Percentiles rank a stretch among this genome's conserved stretches.
Evolutionary conservation across 345 rosid genomes (phyloP).

Genomic region (Brassica cretica): DNA sequence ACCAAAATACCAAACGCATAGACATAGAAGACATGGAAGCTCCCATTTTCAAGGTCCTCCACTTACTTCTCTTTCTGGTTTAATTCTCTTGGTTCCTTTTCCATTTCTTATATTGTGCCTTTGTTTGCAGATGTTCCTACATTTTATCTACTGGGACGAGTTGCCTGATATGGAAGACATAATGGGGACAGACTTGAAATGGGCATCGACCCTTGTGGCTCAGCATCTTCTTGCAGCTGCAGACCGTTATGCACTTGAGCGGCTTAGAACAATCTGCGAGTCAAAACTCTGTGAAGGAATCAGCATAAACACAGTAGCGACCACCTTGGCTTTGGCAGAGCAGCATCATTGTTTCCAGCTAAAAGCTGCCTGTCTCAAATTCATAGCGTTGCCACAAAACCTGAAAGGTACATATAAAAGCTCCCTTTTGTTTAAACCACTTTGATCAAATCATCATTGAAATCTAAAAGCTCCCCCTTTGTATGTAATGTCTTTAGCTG

Average conservation of each 20-base stretch:
- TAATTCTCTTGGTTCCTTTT: neutral
- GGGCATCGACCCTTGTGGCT: slow-evolving; percentile 67
- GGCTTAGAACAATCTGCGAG: slow-evolving; percentile 72
- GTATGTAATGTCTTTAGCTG: slow-evolving; percentile 46
- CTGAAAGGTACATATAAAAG: slow-evolving; percentile 45
- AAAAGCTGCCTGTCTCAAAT: slow-evolving; percentile 72
- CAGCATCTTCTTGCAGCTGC: slow-evolving; percentile 91
- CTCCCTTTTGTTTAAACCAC: neutral
- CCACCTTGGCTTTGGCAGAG: slow-evolving; percentile 77
- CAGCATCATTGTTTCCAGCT: slow-evolving; percentile 77
- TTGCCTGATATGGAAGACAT: slow-evolving; percentile 72
- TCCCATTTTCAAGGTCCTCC: slow-evolving; percentile 65
- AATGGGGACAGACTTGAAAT: slow-evolving; percentile 55
- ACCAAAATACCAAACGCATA: slow-evolving; percentile 50
- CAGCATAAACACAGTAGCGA: slow-evolving; percentile 73
- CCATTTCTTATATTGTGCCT: neutral
- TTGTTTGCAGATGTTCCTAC: slow-evolving; percentile 64
- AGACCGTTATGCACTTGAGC: slow-evolving; percentile 71
- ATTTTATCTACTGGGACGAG: slow-evolving; percentile 80
- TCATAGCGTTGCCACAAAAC: slow-evolving; percentile 57
- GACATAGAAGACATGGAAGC: slow-evolving; percentile 66
- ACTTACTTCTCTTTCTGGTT: slow-evolving; percentile 15
- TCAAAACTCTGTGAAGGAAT: slow-evolving; percentile 69
- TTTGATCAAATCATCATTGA: neutral
- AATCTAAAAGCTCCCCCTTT: neutral